Base-by-base conservation (phyloP, 768 basidiomycete species). In the Pleurotus citrinopileatus region DNA sequence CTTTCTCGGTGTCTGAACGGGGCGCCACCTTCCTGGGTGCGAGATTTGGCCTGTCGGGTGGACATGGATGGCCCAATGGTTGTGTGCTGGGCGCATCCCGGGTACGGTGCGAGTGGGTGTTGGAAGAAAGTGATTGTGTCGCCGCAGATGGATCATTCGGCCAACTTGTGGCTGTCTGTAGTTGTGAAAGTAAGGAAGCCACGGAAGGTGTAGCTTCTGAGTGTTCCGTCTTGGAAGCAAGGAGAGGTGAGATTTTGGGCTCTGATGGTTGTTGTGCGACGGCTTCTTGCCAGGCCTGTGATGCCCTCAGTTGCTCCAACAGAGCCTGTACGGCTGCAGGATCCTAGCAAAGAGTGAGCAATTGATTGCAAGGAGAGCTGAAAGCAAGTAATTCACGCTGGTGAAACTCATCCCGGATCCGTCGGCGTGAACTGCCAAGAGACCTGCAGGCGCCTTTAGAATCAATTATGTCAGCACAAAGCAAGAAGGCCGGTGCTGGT, bases 261-360 rank as follows among this genome's bases (percentile, higher is more conserved):
- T 26, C 48, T 25, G 52, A 22, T 20, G 37, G 25, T 2, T 47
- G 52, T 45, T 55, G 25, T n/a, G 47, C 17, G 15, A 64, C 42
- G 38, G 63, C 63, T 45, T 84, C 74, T 60, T 85, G 79, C 88
- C 87, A 91, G 20, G 83, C 86, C 60, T 81, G 76, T 3, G 90
- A 91, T 2, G 76, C 68, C 47, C 81, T 75, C 10, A 92, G 73
- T 57, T 81, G 80, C 51, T 91, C 86, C 15, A 94, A 77, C 22
- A 93, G 75, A 23, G 87, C 83, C 60, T 82, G 79, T 44, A 94
- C 76, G 42, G 79, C 81, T 56, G 73, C 73, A 43, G 84, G 73
- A 67, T 91, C 87, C 88, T 91, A 19, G 45, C 40, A 26, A 45
- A 58, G 20, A 61, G 59, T 43, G 44, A 32, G 29, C 53, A 10